These are phyloP conservation scores for Leishmania tarentolae DNA, from an alignment of 208 protist species.

Conservation along the genomic window DNA sequence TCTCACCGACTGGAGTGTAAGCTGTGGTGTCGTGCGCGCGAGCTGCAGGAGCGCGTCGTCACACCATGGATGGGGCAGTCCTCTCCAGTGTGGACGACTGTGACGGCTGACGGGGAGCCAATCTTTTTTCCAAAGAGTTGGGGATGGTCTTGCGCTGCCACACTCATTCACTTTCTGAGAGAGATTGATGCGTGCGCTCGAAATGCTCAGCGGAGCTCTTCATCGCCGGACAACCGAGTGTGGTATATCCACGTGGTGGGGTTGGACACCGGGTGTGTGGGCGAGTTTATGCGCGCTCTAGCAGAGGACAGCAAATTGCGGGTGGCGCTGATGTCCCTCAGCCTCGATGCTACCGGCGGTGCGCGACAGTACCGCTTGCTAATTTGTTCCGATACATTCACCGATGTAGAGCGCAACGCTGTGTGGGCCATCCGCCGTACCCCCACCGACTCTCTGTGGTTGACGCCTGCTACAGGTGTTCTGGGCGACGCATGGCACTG, in stretches of 20 bases:
- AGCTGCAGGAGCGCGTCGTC: conserved; percentile 51
- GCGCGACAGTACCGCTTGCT: conserved; percentile 45
- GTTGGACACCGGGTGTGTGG: conserved; percentile 22
- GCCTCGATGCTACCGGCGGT: not conserved
- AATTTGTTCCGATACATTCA: conserved; percentile 52
- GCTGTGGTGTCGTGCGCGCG: conserved; percentile 49
- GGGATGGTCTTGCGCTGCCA: conserved; percentile 34
- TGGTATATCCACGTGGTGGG: conserved; percentile 39
- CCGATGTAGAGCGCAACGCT: conserved; percentile 44
- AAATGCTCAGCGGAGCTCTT: conserved; percentile 1
- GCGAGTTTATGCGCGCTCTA: conserved; percentile 20
- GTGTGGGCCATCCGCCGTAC: conserved; percentile 53
- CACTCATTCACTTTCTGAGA: conserved; percentile 42
- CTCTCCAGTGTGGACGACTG: not conserved
- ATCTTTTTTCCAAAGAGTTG: conserved; percentile 1
- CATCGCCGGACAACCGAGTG: not conserved
- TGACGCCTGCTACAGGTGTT: conserved; percentile 36
- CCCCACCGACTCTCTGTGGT: conserved; percentile 10
- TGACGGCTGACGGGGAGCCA: not conserved
- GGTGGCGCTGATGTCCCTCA: not conserved
- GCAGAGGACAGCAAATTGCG: conserved; percentile 4
- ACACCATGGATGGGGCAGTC: conserved; percentile 12
- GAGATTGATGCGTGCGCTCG: conserved; percentile 21
- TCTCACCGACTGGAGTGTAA: conserved; percentile 62
- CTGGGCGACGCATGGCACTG: conserved; percentile 49